phyloP scores from a whole-genome alignment of 2,329 filamentous ascomycete genomes.

The Eutypa lata region DNA sequence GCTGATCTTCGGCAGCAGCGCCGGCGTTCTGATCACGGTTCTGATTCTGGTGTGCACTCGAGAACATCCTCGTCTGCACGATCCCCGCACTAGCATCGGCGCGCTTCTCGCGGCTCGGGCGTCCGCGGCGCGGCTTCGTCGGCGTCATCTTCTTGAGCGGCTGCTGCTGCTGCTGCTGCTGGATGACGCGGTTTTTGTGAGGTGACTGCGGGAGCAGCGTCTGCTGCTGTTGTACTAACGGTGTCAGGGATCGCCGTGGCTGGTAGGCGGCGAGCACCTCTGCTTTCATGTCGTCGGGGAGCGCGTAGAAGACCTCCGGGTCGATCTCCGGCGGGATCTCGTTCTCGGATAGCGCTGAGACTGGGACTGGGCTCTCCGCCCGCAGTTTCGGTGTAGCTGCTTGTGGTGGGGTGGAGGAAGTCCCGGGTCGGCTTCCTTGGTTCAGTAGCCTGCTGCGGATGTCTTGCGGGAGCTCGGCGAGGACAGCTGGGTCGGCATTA shows the following conservation, averaged over 20 bases:
- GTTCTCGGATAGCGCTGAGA: conserved; percentile 6
- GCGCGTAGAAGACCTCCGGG: conserved; percentile 73
- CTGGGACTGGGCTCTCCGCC: conserved; percentile 38
- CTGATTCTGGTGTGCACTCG: conserved; percentile 19
- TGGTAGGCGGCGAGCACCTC: conserved; percentile 77
- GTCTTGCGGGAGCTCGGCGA: conserved; percentile 79
- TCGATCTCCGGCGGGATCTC: conserved; percentile 75
- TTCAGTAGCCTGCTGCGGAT: conserved; percentile 74
- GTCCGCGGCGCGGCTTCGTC: conserved; percentile 58
- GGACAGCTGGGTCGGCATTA: conserved; percentile 75
- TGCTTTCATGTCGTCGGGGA: conserved; percentile 81
- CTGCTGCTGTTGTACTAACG: conserved; percentile 36
- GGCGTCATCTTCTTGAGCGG: conserved; percentile 55
- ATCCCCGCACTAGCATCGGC: conserved; percentile 56
- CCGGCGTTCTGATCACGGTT: background rate
- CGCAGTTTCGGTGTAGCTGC: conserved; percentile 32
- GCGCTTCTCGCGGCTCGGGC: conserved; percentile 48
- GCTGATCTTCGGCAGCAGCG: conserved; percentile 9
- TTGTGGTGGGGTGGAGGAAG: conserved; percentile 21
- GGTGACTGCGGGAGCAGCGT: conserved; percentile 47
- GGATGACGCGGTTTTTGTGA: conserved; percentile 51
- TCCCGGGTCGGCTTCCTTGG: conserved; percentile 38
- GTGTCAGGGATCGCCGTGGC: conserved; percentile 28
- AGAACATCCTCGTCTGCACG: conserved; percentile 70
- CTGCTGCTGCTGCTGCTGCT: conserved; percentile 14